Conservation (phyloP, 306 rosid species). For the Urtica urens region DNA sequence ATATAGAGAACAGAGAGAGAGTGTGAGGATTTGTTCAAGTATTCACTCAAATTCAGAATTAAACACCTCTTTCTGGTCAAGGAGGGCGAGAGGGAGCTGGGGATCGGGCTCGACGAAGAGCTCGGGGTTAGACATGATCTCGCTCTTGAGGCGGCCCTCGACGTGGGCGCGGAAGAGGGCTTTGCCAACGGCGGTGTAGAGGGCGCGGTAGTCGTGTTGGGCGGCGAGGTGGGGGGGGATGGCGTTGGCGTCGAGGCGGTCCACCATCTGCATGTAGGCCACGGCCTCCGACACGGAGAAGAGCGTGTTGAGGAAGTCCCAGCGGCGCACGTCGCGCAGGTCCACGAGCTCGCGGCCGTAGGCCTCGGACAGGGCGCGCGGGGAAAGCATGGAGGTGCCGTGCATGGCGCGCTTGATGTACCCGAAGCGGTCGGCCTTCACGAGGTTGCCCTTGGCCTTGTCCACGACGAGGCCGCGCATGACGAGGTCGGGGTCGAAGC, state of each 20-base stretch:
- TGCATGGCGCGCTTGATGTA: conserved; percentile 93
- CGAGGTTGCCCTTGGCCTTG: conserved; percentile 91
- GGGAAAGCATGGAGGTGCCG: conserved; percentile 85
- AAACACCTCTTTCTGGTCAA: conserved; percentile 92
- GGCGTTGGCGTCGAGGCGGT: conserved; percentile 78
- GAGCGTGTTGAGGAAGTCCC: conserved; percentile 92
- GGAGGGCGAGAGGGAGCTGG: conserved; percentile 71
- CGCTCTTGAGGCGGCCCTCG: conserved; percentile 98
- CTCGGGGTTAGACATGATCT: conserved; percentile 96
- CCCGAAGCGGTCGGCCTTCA: conserved; percentile 95
- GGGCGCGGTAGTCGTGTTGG: conserved; percentile 84
- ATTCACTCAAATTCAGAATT: conserved; percentile 5
- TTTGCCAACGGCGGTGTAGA: conserved; percentile 91
- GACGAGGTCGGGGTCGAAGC: conserved; percentile 91
- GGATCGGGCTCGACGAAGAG: conserved; percentile 94
- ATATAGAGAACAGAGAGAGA: conserved; percentile 21
- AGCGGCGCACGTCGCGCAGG: conserved; percentile 72
- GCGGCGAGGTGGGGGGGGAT: conserved; percentile 63
- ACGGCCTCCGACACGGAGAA: conserved; percentile 98
- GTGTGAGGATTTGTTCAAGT: conserved; percentile 1
- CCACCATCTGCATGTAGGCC: conserved; percentile 99
- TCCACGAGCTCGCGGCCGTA: conserved; percentile 97
- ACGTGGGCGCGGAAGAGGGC: conserved; percentile 98
- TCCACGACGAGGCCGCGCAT: conserved; percentile 98
- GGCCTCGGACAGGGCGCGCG: conserved; percentile 81